Evolutionary conservation across 768 basidiomycete genomes (phyloP), one percentile per base, ranked within the genome.

Genomic region (Neoboletus magnificus): DNA sequence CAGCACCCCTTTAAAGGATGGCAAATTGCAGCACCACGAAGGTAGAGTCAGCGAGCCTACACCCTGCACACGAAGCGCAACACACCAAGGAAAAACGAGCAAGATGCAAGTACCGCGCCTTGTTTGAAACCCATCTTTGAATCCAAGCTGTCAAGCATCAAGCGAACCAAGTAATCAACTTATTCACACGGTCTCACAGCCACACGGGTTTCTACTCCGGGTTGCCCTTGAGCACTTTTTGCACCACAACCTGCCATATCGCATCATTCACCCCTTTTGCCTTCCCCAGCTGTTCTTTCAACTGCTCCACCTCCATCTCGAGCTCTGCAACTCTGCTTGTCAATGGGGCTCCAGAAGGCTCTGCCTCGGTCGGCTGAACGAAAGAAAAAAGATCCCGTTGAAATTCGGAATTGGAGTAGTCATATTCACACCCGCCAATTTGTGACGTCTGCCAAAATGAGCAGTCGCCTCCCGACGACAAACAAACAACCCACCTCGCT

Each of bases 231-330:
- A 87, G 72, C 15, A 85, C 71, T 43, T 74, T 80, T 60, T 88
- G 85, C 29, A 95, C 88, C 1, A 93, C 82, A 3, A 80, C 82
- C 60, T 90, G 87, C 95, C 95, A 97, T 87, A 97, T 96, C 50
- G 81, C 79, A 65, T 97, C 93, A 63, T 97, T 98, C 56, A 97
- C 79, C n/a, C 87, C 83, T 66, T 93, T 92, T 5, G 95, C 95
- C 67, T 84, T 86, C 27, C 83, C 82, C 7, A 98, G 75, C 57
- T 93, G 86, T 44, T 83, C 81, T 44, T 78, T 81, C 54, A 96
- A 70, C 25, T 70, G 73, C 48, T 76, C 77, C 9, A 93, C 79
- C 70, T 97, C 92, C 3, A 74, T 71, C 70, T 93, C 87, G 1
- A 96, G 81, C 62, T 86, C 83, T 16, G 78, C 65, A 12, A 93